Base-by-base conservation (phyloP, 768 basidiomycete genomes). In the Coprinopsis sp. region DNA sequence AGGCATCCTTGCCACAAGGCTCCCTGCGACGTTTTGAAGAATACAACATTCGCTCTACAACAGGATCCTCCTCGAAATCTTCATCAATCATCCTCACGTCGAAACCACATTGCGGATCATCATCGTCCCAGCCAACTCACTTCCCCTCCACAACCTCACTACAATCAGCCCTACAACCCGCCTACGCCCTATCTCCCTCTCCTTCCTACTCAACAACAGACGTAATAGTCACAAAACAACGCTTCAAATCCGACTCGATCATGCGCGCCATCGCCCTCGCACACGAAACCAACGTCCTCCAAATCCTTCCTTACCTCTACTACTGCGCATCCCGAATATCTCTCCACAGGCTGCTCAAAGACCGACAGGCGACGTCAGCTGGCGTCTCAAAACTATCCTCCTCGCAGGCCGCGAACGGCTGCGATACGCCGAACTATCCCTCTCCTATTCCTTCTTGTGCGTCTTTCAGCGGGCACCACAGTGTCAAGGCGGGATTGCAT, bases 321-420 rank as follows among this genome's bases (percentile, higher is more conserved):
- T 78, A 78, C 57, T 72, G 72, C 56, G 60, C 77, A 30, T 72
- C 74, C 8, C 69, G 70, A 8, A 66, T 72, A 49, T 60, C 64
- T 11, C 61, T 67, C 24, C 58, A 63, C 11, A 64, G 71, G 3
- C 60, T 72, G 40, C 64, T 72, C 40, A 58, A 65, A 21, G 63
- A 68, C 36, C 54, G 66, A 3, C 49, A 66, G 3, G 47, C 51
- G 68, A 71, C 44, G 60, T 74, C 3, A 62, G 65, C 2, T 72
- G 71, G 71, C 52, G 61, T 33, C 61, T 66, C 19, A 72, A 72
- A 45, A 61, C 66, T 3, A 51, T 69, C 25, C 64, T 64, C 46
- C 63, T 73, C 38, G 63, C 71, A 4, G 73, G 71, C 6, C 59
- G 70, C 31, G 69, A 73, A 46, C 61, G 68, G 12, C 62, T 75